Evolutionary conservation across 2,329 filamentous ascomycete genomes (phyloP).

Genomic region (Cytospora schulzeri): DNA sequence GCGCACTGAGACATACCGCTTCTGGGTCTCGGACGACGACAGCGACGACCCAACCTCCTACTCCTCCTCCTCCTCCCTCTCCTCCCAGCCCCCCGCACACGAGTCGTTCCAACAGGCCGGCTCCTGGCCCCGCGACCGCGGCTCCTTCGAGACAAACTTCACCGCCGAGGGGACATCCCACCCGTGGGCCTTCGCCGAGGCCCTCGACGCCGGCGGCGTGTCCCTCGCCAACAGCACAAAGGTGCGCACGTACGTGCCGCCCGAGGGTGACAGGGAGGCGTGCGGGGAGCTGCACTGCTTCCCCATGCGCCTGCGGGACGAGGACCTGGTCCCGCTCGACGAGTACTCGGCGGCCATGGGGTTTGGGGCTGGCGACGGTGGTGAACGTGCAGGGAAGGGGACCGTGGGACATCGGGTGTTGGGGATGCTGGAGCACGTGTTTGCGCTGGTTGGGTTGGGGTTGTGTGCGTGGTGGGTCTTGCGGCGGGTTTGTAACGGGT

Average conservation of each 20-base stretch:
- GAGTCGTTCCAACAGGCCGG: constrained; percentile 11
- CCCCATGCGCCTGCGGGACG: not conserved
- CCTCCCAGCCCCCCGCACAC: not conserved
- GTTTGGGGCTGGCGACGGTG: not conserved
- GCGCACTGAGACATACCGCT: constrained; percentile 3
- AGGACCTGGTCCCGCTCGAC: constrained; percentile 6
- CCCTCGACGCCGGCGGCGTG: constrained; percentile 11
- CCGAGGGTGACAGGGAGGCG: not conserved
- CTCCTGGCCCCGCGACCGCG: not conserved
- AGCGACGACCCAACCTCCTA: too few species aligned
- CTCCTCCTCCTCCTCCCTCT: not conserved
- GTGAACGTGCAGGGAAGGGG: not conserved
- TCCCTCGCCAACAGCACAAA: constrained; percentile 18
- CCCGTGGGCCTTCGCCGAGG: constrained; percentile 22
- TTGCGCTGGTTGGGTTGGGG: constrained; percentile 19
- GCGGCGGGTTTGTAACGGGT: not conserved
- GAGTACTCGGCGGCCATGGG: not conserved
- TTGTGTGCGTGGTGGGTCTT: constrained; percentile 16
- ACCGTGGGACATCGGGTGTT: not conserved
- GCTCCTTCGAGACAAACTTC: constrained; percentile 21
- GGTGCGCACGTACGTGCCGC: constrained; percentile 20
- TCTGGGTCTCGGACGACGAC: constrained; percentile 11
- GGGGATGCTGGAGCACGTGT: constrained; percentile 13
- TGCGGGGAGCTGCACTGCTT: constrained; percentile 22
- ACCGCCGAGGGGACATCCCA: constrained; percentile 5